A percentile compares a stretch with the other conserved stretches of the same genome.
phyloP scores from a whole-genome alignment of 345 rosid genomes.

The Rhizophora mangle region DNA sequence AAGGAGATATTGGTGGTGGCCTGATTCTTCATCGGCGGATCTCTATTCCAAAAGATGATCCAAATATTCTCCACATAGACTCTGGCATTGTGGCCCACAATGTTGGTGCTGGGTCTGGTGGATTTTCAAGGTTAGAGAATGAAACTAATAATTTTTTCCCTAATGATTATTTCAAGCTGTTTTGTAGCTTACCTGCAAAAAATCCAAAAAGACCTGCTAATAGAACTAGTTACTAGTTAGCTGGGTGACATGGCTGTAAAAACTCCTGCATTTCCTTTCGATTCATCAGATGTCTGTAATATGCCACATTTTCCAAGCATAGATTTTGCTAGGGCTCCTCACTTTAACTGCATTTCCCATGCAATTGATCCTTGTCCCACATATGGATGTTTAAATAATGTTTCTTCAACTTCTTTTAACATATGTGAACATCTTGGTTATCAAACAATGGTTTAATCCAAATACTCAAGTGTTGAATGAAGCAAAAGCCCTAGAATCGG shows the following conservation, averaged over 20 bases:
- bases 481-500: no score
- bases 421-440: no score
- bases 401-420: no score
- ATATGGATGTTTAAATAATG: no score
- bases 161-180: no score
- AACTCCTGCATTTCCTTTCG: neutral
- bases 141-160: neutral
- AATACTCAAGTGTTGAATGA: no score
- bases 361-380: no score
- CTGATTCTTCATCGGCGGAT: constrained; percentile 56
- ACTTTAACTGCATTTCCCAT: neutral
- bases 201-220: neutral
- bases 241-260: neutral
- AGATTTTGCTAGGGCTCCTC: neutral
- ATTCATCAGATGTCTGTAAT: neutral
- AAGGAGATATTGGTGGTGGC: constrained; percentile 82
- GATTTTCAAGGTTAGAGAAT: constrained; percentile 67
- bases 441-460: no score
- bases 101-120: constrained; percentile 95
- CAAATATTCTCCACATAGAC: constrained; percentile 48
- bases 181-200: no score
- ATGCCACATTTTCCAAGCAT: no score
- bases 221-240: neutral
- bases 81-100: constrained; percentile 65
- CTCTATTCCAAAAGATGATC: constrained; percentile 42